Conservation (phyloP, 2,329 filamentous ascomycete species). For the Cladosporium sp. region DNA sequence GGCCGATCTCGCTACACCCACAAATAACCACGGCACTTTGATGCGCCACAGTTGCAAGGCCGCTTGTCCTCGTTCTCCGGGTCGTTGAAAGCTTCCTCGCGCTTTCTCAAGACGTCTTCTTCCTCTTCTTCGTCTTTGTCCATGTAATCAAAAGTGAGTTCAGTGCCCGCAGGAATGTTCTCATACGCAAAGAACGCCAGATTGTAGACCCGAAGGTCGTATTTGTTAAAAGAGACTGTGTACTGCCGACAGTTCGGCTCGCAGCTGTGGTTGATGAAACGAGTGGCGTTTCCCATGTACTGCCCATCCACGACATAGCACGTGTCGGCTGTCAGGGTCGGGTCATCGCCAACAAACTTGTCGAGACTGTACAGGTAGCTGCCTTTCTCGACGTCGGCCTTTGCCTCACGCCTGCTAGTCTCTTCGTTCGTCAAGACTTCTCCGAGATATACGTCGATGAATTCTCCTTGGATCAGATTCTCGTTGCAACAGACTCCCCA, state of each 20-base stretch:
- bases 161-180: conserved; percentile 61
- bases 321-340: conserved; percentile 34
- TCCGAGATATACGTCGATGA: conserved; percentile 75
- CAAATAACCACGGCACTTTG: conserved; percentile 64
- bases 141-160: conserved; percentile 77
- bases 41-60: conserved; percentile 55
- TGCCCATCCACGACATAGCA: conserved; percentile 59
- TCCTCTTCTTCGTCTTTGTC: conserved; percentile 53
- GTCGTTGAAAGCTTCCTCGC: conserved; percentile 42
- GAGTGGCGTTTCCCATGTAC: conserved; percentile 70
- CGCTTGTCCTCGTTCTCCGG: conserved; percentile 44
- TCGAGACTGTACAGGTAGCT: conserved; percentile 78
- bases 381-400: conserved; percentile 59
- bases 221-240: conserved; percentile 71
- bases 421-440: conserved; percentile 51
- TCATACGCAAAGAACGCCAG: conserved; percentile 69
- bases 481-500: conserved; percentile 70
- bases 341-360: conserved; percentile 59
- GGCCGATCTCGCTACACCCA: conserved; percentile 43
- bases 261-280: conserved; percentile 81
- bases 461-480: conserved; percentile 66
- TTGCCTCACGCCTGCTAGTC: conserved; percentile 60
- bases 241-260: conserved; percentile 76
- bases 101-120: conserved; percentile 24
- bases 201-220: conserved; percentile 70